Evolutionary conservation across 2,329 filamentous ascomycete species (phyloP), one percentile per base, ranked within the genome.

Genomic region (Aspergillus sp.): DNA sequence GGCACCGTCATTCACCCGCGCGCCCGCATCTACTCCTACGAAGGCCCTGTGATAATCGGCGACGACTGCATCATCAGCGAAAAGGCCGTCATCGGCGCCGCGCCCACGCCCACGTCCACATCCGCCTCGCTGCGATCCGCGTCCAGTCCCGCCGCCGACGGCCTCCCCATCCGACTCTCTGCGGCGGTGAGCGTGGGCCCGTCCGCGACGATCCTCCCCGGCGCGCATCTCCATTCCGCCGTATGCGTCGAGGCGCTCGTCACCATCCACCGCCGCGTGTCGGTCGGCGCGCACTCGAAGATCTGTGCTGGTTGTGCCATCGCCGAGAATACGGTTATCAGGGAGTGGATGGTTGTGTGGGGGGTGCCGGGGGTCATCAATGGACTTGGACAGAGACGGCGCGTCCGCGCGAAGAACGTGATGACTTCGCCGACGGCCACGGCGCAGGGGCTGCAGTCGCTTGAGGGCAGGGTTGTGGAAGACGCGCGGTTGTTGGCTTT

Each of bases 1-100:
- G 86, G 91, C 65, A 87, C 85, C 3, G 83, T 97, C 5, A 75
- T 99, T n/a, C 93, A 97, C 65, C 92, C 94, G 1, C 89, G 92
- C 45, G 84, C 87, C 14, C 85, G 87, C 56, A 81, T 97, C 52
- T 88, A 91, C 64, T 88, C 93, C 7, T 85, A 85, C 52, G 80
- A 87, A 47, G 91, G 91, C 4, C 87, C 91, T 41, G 85, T 97
- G 60, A 85, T 86, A 23, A 83, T 96, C 54, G 91, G 92, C 21
- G 85, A 89, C 53, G 85, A 88, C 48, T 94, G 89, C 63, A 88
- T 96, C 43, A 80, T 97, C 41, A 85, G 88, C 61, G 94, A 97
- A 64, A 78, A 78, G 56, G 68, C 64, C 42, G 54, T 71, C 0
- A 71, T 78, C 21, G 76, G 76, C 2, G 60, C 73, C 76, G 84